Evolutionary conservation across 2,329 filamentous ascomycete species (phyloP).

Genomic region (Celoporthe dispersa): DNA sequence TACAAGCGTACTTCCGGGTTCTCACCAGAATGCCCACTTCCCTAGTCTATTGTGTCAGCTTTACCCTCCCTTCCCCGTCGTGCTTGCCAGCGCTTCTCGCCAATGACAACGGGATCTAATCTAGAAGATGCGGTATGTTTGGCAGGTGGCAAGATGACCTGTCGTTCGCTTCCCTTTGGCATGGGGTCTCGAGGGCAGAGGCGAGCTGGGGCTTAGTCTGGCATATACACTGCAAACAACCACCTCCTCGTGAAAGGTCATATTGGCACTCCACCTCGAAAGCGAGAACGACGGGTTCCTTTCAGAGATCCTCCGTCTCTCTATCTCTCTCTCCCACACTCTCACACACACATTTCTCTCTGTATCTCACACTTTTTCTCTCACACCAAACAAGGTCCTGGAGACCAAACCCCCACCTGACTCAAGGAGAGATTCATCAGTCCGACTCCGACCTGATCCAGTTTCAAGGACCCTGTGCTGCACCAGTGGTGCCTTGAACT

Average conservation of each 20-base stretch:
- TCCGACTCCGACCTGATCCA: constrained; percentile 11
- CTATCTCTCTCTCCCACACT: background rate
- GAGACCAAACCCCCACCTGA: background rate
- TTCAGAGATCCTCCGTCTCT: background rate
- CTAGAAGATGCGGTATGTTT: constrained; percentile 1
- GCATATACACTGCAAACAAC: background rate
- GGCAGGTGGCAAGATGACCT: constrained; percentile 1
- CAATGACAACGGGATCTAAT: background rate
- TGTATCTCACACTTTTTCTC: no score
- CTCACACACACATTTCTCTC: no score
- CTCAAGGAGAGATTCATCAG: constrained; percentile 11
- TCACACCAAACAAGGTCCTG: background rate
- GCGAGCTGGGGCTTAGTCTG: background rate
- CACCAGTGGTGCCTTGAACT: constrained; percentile 6
- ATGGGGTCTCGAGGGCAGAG: background rate
- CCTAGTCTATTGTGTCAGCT: background rate
- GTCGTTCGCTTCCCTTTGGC: background rate
- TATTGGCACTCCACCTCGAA: background rate
- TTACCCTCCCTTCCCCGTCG: background rate
- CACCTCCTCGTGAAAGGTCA: background rate
- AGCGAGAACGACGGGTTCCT: constrained; percentile 7
- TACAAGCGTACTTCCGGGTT: background rate
- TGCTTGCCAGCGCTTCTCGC: constrained; percentile 7
- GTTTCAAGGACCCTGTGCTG: constrained; percentile 10
- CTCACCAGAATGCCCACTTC: background rate